Evolutionary conservation across 345 rosid species (phyloP).

Genomic region (Bretschneidera sinensis): DNA sequence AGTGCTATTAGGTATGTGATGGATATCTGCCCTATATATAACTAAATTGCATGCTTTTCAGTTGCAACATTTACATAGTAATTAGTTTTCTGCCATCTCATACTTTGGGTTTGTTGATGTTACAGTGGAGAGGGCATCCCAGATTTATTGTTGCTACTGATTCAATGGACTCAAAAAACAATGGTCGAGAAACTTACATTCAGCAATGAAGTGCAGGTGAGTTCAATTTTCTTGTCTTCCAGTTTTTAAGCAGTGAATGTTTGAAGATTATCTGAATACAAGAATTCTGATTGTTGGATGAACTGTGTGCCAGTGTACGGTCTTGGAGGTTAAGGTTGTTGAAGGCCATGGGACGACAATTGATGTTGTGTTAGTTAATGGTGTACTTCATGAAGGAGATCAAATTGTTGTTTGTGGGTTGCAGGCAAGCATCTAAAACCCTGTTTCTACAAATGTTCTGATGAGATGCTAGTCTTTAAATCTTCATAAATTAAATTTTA

Average conservation of each 20-base stretch:
- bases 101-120: conserved; percentile 23
- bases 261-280: conserved; percentile 7
- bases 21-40: not conserved
- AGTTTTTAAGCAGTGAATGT: not conserved
- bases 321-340: conserved; percentile 88
- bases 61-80: not conserved
- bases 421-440: conserved; percentile 54
- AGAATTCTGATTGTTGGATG: conserved; percentile 22
- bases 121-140: conserved; percentile 94
- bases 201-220: conserved; percentile 75
- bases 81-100: conserved; percentile 15
- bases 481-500: conserved; percentile 16
- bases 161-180: conserved; percentile 92
- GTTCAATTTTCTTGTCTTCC: conserved; percentile 11
- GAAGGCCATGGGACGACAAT: conserved; percentile 97
- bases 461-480: conserved; percentile 4
- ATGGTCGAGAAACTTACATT: conserved; percentile 91
- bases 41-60: not conserved
- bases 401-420: conserved; percentile 92
- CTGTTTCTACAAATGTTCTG: conserved; percentile 1
- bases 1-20: conserved; percentile 74
- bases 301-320: conserved; percentile 68
- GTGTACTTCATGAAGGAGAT: conserved; percentile 91
- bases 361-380: conserved; percentile 89
- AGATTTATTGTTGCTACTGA: conserved; percentile 70